Conservation (phyloP, 768 basidiomycete species). For the Amanita pallidorosea region DNA sequence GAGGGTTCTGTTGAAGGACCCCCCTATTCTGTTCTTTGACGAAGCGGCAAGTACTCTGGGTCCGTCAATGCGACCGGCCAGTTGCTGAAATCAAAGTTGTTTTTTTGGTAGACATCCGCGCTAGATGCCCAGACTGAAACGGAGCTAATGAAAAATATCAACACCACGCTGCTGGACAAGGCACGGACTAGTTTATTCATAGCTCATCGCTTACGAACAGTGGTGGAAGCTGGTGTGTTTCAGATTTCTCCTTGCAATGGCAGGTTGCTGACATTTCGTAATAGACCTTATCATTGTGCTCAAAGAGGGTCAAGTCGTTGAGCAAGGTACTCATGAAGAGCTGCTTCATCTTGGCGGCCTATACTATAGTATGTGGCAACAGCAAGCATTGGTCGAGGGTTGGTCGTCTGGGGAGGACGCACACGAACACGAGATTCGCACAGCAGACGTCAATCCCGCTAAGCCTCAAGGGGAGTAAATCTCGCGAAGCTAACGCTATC, state of each 20-base stretch:
- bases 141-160: constrained; percentile 92
- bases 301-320: constrained; percentile 80
- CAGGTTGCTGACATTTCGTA: not conserved
- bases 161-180: constrained; percentile 63
- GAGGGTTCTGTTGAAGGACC: constrained; percentile 85
- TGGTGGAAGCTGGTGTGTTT: constrained; percentile 72
- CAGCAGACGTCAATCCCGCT: too few species aligned
- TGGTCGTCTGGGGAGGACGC: not conserved
- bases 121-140: constrained; percentile 92
- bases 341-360: constrained; percentile 60
- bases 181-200: constrained; percentile 93
- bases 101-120: constrained; percentile 68
- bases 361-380: constrained; percentile 76
- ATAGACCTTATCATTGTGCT: constrained; percentile 89
- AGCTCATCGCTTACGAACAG: constrained; percentile 83
- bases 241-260: not conserved
- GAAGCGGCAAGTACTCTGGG: constrained; percentile 71
- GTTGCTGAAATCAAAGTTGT: not conserved
- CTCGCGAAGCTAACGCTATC: not conserved
- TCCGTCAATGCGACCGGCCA: not conserved
- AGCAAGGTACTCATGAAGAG: constrained; percentile 90
- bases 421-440: not conserved
- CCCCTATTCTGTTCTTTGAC: constrained; percentile 94
- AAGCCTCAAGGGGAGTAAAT: too few species aligned
- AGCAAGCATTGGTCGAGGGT: constrained; percentile 46